Evolutionary conservation across 306 rosid species (phyloP), one percentile per base, ranked within the genome.

Genomic region (Dryas drummondii): DNA sequence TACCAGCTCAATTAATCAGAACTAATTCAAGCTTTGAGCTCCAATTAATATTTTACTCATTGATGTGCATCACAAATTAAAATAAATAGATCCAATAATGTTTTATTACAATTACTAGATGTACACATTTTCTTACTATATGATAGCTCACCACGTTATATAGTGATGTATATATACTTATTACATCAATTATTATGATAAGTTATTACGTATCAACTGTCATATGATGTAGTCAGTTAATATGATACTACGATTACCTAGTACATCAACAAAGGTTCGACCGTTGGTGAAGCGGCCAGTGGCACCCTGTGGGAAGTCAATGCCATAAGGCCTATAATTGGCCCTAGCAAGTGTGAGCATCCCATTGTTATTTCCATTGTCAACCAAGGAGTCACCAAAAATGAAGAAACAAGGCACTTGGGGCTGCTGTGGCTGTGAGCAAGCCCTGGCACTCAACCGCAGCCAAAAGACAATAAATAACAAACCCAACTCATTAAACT

Each of bases 231-330:
- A 44, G 27, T 19, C 4, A 11, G 7, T 32, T 32, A 32, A 32
- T 32, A 32, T 32, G 37, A 32, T 32, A 2, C 0, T 32, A 32
- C 0, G 2, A 32, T 46, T 82, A 94, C 98, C 97, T 49, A 94
- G 80, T 32, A 90, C 93, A 82, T 94, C 97, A 17, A 94, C 98
- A 19, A 80, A 90, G 50, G 98, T 94, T 68, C 94, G 84, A 13
- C 98, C 97, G 57, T 94, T 94, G 76, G 98, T 94, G 86, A 94
- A 94, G 42, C 98, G 96, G 14, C 98, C 98, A 44, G 93, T 94
- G 56, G 91, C 16, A 22, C 96, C 98, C 5, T 10, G 86, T 22
- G 96, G 97, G 73, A 94, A 94, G 85, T 91, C 97, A 45, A 90
- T 59, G 75, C 97, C 96, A 49, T 91, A 91, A 68, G 98, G 98